Conservation (phyloP, 163 green algal genomes). For the Volvox carteri region DNA sequence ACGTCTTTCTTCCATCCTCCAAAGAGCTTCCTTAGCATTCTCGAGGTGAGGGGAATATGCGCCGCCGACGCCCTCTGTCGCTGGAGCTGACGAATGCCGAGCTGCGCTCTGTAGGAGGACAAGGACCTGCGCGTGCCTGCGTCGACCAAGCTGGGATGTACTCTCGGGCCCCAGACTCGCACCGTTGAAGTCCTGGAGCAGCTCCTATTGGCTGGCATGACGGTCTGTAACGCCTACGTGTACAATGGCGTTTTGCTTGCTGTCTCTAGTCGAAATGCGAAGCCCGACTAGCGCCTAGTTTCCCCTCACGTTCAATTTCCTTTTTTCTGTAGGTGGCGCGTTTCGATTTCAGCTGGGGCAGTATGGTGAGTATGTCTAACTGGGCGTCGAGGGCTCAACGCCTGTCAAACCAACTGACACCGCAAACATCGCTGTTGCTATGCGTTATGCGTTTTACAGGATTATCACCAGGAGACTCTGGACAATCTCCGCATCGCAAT, state of each 20-base stretch:
- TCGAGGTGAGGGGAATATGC: conserved; percentile 24
- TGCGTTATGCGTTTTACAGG: conserved; percentile 38
- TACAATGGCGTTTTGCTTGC: conserved; percentile 35
- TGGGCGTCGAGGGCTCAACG: too few relatives aligned
- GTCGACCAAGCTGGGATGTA: conserved; percentile 68
- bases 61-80: not conserved
- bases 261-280: too few relatives aligned
- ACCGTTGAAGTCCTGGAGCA: conserved; percentile 64
- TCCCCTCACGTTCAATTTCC: not conserved
- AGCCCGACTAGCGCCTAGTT: not conserved
- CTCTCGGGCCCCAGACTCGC: conserved; percentile 68
- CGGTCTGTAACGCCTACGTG: conserved; percentile 49
- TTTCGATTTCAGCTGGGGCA: conserved; percentile 64
- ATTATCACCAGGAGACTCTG: conserved; percentile 82
- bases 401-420: too few relatives aligned
- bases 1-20: conserved; percentile 40
- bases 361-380: conserved; percentile 42
- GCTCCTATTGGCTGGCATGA: conserved; percentile 60
- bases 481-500: conserved; percentile 83
- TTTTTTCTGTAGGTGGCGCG: conserved; percentile 46
- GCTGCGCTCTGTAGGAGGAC: conserved; percentile 42
- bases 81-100: conserved; percentile 6
- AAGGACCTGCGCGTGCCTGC: conserved; percentile 40
- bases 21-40: conserved; percentile 29
- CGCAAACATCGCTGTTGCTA: too few relatives aligned